Conservation (phyloP, 345 rosid genomes). For the Moricandia arvensis region DNA sequence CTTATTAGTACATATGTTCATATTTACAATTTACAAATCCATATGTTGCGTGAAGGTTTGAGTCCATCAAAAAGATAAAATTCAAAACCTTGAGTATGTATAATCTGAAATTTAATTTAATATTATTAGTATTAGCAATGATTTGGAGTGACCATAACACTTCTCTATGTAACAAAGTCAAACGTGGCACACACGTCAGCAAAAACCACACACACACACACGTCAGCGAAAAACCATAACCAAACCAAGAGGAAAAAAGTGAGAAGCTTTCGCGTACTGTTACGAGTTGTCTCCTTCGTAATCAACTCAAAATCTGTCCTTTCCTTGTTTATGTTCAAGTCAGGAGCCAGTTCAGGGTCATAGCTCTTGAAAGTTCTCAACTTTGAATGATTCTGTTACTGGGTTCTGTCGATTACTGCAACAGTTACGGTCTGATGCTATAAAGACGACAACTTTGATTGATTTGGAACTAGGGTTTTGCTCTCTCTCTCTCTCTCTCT, state of each 20-base stretch:
- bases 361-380: not conserved
- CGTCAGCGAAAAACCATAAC: slow-evolving; percentile 8
- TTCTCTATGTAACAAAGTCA: not conserved
- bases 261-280: slow-evolving; percentile 4
- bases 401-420: slow-evolving; percentile 13
- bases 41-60: too few species aligned
- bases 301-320: slow-evolving; percentile 19
- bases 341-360: not conserved
- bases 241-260: not conserved
- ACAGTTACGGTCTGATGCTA: not conserved
- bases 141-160: too few species aligned
- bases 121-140: too few species aligned
- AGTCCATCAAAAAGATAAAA: too few species aligned
- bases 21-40: too few species aligned
- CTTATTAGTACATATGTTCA: too few species aligned
- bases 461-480: not conserved
- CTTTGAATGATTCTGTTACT: slow-evolving; percentile 21
- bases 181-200: not conserved
- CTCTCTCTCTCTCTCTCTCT: not conserved
- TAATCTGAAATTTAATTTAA: too few species aligned
- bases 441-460: not conserved
- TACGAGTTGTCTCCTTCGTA: slow-evolving; percentile 19
- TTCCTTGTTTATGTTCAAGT: not conserved
- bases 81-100: too few species aligned
- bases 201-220: slow-evolving; percentile 31